phyloP scores from a whole-genome alignment of 1,284 basidiomycete genomes.

The Pholiota adiposa region DNA sequence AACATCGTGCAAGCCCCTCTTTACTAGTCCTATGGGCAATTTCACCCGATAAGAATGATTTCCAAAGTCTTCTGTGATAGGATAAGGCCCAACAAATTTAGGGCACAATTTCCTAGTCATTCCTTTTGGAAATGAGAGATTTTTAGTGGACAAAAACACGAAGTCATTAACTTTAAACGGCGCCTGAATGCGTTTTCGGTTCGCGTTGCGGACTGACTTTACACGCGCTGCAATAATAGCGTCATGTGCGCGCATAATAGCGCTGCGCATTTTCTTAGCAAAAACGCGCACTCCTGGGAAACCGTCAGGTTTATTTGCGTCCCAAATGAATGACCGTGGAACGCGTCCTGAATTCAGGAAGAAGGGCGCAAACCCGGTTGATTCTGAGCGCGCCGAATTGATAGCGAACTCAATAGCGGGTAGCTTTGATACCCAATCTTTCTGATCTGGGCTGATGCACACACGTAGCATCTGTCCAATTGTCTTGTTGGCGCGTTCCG shows the following conservation, averaged over 20 bases:
- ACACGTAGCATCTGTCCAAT: conserved; percentile 24
- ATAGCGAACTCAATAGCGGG: conserved; percentile 12
- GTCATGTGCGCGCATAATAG: conserved; percentile 32
- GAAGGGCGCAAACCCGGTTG: conserved; percentile 10
- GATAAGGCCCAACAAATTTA: conserved; percentile 17
- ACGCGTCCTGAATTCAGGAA: conserved; percentile 29
- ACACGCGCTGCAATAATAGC: conserved; percentile 30
- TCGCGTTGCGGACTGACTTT: conserved; percentile 28
- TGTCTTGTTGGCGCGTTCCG: conserved; percentile 38
- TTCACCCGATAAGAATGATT: conserved; percentile 23
- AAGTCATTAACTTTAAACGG: conserved; percentile 28
- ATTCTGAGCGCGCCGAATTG: conserved; percentile 9
- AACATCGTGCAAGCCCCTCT: conserved; percentile 24
- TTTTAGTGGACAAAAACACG: conserved; percentile 35
- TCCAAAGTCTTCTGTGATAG: conserved; percentile 12
- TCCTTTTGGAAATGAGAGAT: conserved; percentile 19
- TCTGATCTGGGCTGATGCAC: conserved; percentile 36
- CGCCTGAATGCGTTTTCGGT: conserved; percentile 21
- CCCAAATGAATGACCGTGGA: conserved; percentile 31
- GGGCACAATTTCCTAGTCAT: conserved; percentile 5
- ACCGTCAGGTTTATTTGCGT: conserved; percentile 12
- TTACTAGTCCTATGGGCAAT: conserved; percentile 18
- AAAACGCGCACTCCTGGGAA: conserved; percentile 29
- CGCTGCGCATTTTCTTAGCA: conserved; percentile 24
- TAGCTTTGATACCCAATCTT: conserved; percentile 39